phyloP scores from a whole-genome alignment of 805 yeast species.

The Torulaspora gathmanii region DNA sequence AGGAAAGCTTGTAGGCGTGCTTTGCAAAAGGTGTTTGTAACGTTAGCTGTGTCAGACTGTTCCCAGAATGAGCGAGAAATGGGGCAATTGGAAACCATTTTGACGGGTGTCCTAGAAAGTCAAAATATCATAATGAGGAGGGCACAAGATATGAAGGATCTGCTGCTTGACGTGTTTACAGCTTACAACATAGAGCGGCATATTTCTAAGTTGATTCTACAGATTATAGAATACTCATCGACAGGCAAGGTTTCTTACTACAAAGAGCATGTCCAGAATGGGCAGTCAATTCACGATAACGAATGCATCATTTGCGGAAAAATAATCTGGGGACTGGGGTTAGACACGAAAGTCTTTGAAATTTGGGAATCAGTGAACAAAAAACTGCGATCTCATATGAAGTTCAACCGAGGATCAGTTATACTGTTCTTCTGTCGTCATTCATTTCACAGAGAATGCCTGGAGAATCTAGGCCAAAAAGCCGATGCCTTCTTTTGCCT shows the following conservation, averaged over 20 bases:
- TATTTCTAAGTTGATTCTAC: constrained; percentile 47
- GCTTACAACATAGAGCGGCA: constrained; percentile 62
- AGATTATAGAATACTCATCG: constrained; percentile 54
- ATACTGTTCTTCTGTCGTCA: constrained; percentile 31
- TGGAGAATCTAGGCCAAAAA: constrained; percentile 30
- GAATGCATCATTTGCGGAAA: constrained; percentile 78
- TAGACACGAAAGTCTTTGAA: constrained; percentile 45
- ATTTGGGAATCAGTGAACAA: constrained; percentile 52
- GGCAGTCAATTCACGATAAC: constrained; percentile 56
- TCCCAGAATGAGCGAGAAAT: constrained; percentile 16
- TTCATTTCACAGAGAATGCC: constrained; percentile 29
- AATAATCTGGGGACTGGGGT: constrained; percentile 62
- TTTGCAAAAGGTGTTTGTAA: constrained; percentile 22
- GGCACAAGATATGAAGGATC: constrained; percentile 53
- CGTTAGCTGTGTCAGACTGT: constrained; percentile 19
- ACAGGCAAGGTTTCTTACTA: constrained; percentile 43
- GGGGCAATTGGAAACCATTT: constrained; percentile 50
- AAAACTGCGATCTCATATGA: constrained; percentile 1
- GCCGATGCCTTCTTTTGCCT: constrained; percentile 20
- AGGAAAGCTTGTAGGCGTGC: constrained; percentile 15
- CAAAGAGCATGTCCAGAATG: constrained; percentile 43
- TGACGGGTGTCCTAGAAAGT: constrained; percentile 50
- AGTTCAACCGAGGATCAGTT: constrained; percentile 3
- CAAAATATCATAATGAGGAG: constrained; percentile 47
- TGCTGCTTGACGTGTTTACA: constrained; percentile 57